Evolutionary conservation across 495 filamentous ascomycete species (phyloP), one percentile per base, ranked within the genome.

Genomic region (Penicillium cataractarum): DNA sequence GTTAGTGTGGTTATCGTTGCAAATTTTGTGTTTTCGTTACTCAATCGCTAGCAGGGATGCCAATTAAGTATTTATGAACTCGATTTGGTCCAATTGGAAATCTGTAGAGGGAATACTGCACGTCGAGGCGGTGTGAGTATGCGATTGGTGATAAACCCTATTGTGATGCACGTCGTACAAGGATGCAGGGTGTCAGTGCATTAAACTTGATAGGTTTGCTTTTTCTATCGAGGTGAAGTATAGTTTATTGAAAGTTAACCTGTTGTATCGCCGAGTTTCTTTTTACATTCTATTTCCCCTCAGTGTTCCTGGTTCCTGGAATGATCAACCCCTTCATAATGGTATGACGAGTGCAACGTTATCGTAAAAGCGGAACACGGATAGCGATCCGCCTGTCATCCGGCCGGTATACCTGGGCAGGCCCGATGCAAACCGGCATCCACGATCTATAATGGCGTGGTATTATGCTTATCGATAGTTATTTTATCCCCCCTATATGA

Each of bases 381-480:
- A 73, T 61, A 35, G 21, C 13, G 8, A 69, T 67, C 63, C 70
- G 70, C 39, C 21, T 63, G 17, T 17, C 17, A 61, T 71, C 70
- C 70, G 67, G 29, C 21, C 58, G 63, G 53, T 65, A 71, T 73
- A 71, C 63, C 66, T 72, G 53, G 29, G 52, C 58, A 33, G 13
- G 22, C 37, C 70, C 67, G 65, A 64, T 53, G 58, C 58, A 59
- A 71, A 50, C 67, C 70, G 67, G 39, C 3, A 60, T 55, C 15
- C 49, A 27, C 13, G 22, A 37, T 58, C 31, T 51, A 62, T 61
- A 46, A 61, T 58, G 48, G 54, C n/a, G 31, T 27, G 35, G 29
- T 44, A 37, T 60, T 55, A 67, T 55, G 19, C 5, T 22, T 29
- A 51, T 29, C 42, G n/a, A 29, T 24, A 26, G 31, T 35, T 9